Evolutionary conservation across 495 filamentous ascomycete genomes (phyloP).

Genomic region (Aspergillus avenaceus): DNA sequence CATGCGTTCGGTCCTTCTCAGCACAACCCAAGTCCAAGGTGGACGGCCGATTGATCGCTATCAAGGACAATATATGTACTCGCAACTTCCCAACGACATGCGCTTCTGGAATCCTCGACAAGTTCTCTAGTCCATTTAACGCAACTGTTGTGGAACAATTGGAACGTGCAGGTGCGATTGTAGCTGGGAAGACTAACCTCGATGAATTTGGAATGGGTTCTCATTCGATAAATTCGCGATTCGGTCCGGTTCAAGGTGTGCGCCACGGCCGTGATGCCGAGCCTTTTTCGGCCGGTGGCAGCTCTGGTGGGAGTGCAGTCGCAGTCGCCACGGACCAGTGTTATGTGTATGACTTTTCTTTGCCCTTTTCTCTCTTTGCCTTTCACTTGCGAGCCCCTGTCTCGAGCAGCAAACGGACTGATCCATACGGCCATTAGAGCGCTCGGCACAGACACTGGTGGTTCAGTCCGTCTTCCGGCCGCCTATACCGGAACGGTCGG

Average conservation of each 20-base stretch:
- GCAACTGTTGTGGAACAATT: slow-evolving; percentile 75
- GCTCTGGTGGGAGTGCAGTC: slow-evolving; percentile 90
- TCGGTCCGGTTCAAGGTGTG: slow-evolving; percentile 59
- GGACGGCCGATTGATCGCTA: slow-evolving; percentile 59
- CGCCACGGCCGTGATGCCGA: slow-evolving; percentile 19
- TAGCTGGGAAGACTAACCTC: slow-evolving; percentile 83
- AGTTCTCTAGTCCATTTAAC: slow-evolving; percentile 70
- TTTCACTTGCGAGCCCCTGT: too few species aligned
- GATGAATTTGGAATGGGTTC: slow-evolving; percentile 99
- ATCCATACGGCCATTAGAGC: slow-evolving; percentile 42
- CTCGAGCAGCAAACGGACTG: slow-evolving; percentile 3
- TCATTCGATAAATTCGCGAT: slow-evolving; percentile 71
- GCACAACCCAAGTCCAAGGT: slow-evolving; percentile 31
- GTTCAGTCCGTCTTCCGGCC: slow-evolving; percentile 86
- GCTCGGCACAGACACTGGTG: slow-evolving; percentile 92
- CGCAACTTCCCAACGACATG: slow-evolving; percentile 69
- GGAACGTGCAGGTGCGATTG: slow-evolving; percentile 56
- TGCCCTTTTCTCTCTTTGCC: too few species aligned
- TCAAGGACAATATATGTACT: slow-evolving; percentile 92
- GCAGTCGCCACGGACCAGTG: slow-evolving; percentile 71
- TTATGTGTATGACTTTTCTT: slow-evolving; percentile 47
- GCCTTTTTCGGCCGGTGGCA: slow-evolving; percentile 73
- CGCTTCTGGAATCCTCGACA: slow-evolving; percentile 69
- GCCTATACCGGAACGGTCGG: slow-evolving; percentile 85
- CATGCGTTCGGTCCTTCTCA: slow-evolving; percentile 1